These are phyloP conservation scores for Buxus sempervirens DNA, from an alignment of 164 flowering plant genomes.

Conservation along the genomic window DNA sequence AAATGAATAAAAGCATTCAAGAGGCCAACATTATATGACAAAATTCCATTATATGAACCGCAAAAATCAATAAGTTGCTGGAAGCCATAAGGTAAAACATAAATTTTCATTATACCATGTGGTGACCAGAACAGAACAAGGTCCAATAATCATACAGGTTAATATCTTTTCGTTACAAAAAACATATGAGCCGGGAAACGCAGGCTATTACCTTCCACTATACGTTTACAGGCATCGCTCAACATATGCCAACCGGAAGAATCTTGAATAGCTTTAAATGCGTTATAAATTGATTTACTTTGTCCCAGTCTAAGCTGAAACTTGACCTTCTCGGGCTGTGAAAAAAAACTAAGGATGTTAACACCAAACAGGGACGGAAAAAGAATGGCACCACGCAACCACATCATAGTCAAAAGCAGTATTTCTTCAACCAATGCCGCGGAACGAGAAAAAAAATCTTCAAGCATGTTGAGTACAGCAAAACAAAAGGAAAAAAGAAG, in stretches of 20 bases:
- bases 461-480: background rate
- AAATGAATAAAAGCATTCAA: no score
- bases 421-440: no score
- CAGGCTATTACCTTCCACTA: constrained; percentile 70
- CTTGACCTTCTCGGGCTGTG: constrained; percentile 89
- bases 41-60: no score
- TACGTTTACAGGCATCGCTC: constrained; percentile 74
- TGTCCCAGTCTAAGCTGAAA: constrained; percentile 83
- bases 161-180: background rate
- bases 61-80: no score
- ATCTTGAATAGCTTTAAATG: constrained; percentile 79
- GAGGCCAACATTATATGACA: no score
- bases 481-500: no score
- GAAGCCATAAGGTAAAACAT: no score
- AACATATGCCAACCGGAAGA: constrained; percentile 68
- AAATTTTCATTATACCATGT: no score
- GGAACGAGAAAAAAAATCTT: background rate
- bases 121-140: no score
- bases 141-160: no score
- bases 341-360: constrained; percentile 6
- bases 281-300: constrained; percentile 87
- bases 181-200: background rate
- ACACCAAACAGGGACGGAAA: background rate
- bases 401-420: background rate
- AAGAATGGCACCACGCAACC: background rate